phyloP scores from a whole-genome alignment of 768 basidiomycete species.

The Rhizopogon salebrosus region DNA sequence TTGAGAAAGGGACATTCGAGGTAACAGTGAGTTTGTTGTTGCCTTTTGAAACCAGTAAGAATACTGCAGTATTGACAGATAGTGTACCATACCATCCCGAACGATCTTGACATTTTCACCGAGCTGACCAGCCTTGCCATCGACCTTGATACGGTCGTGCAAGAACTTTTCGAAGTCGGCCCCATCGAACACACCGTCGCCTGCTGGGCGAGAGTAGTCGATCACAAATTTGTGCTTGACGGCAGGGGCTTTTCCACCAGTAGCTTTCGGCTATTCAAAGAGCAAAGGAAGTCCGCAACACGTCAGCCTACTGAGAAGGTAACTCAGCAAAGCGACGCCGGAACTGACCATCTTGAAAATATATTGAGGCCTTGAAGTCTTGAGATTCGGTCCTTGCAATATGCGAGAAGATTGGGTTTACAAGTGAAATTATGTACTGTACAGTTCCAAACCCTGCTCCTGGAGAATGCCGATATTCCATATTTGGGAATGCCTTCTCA shows the following conservation, averaged over 20 bases:
- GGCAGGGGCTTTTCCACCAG: slow-evolving; percentile 45
- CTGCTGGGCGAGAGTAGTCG: slow-evolving; percentile 82
- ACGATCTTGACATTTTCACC: slow-evolving; percentile 84
- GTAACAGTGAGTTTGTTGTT: slow-evolving; percentile 81
- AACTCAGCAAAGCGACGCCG: slow-evolving; percentile 84
- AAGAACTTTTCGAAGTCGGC: slow-evolving; percentile 82
- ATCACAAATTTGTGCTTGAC: slow-evolving; percentile 77
- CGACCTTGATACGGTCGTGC: slow-evolving; percentile 91
- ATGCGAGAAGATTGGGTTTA: slow-evolving; percentile 12
- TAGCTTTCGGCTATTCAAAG: slow-evolving; percentile 50
- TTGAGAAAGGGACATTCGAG: slow-evolving; percentile 87
- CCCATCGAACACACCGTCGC: slow-evolving; percentile 55
- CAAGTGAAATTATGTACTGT: slow-evolving; percentile 36
- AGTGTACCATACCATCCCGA: slow-evolving; percentile 63
- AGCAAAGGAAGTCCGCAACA: slow-evolving; percentile 29
- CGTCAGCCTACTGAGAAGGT: slow-evolving; percentile 87
- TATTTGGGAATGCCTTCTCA: slow-evolving; percentile 8
- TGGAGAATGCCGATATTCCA: neutral
- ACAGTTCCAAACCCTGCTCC: slow-evolving; percentile 36
- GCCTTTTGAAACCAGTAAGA: slow-evolving; percentile 34
- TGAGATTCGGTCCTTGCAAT: slow-evolving; percentile 4
- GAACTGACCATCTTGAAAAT: slow-evolving; percentile 65
- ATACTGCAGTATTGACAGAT: neutral
- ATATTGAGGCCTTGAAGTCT: slow-evolving; percentile 23
- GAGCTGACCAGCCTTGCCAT: slow-evolving; percentile 87